Evolutionary conservation across 2,329 filamentous ascomycete genomes (phyloP).

Genomic region (Clarireedia paspali): DNA sequence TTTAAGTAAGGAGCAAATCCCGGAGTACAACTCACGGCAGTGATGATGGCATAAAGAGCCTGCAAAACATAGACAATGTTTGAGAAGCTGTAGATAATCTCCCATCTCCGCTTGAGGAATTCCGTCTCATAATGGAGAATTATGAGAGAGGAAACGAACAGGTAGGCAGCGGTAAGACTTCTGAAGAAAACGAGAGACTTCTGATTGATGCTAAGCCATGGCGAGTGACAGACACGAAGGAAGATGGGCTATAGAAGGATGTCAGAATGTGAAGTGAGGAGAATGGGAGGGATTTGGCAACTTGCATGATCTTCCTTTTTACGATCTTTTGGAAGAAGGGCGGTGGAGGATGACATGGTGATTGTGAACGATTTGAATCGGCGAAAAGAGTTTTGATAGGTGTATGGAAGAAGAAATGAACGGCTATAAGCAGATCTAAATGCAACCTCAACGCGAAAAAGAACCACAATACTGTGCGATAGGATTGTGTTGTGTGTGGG

Average conservation of each 20-base stretch:
- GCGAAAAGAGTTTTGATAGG: conserved; percentile 1
- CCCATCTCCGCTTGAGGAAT: conserved; percentile 14
- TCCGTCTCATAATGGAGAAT: conserved; percentile 23
- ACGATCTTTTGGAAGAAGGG: conserved; percentile 26
- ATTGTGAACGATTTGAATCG: neutral
- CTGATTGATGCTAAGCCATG: conserved; percentile 27
- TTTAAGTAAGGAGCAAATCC: no score
- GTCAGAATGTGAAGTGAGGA: neutral
- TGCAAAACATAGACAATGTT: conserved; percentile 26
- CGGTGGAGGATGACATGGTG: conserved; percentile 28
- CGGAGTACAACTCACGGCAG: conserved; percentile 22
- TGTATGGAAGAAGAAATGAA: conserved; percentile 3
- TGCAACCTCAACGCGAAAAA: neutral
- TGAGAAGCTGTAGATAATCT: conserved; percentile 25
- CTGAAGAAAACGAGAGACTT: conserved; percentile 23
- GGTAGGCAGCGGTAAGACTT: conserved; percentile 19
- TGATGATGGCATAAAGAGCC: conserved; percentile 24
- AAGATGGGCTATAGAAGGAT: conserved; percentile 25
- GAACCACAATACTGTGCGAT: neutral
- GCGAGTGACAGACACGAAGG: conserved; percentile 30
- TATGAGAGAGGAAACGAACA: conserved; percentile 19
- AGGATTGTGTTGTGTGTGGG: neutral
- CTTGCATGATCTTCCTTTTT: conserved; percentile 25
- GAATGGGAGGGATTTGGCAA: neutral
- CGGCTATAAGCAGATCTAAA: conserved; percentile 1